Percentiles rank a stretch among this genome's conserved stretches.
These are phyloP conservation scores for Calonectria montana DNA, from an alignment of 2,329 filamentous ascomycete species.

Conservation along the genomic window DNA sequence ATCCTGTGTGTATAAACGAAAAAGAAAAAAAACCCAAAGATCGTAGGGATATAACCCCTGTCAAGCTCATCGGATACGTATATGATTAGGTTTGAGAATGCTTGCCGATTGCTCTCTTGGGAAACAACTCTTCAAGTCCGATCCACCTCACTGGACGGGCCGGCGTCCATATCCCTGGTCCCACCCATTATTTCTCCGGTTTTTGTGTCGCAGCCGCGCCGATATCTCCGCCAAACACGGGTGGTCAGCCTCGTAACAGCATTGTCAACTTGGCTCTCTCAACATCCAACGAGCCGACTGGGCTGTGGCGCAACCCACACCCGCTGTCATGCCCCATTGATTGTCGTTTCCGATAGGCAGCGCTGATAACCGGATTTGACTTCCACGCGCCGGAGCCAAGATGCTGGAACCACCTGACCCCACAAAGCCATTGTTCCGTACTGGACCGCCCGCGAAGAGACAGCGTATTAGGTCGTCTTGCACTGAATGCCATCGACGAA, in stretches of 20 bases:
- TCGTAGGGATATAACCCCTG: background rate
- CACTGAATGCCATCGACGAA: constrained; percentile 72
- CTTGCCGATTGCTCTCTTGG: background rate
- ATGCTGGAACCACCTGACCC: background rate
- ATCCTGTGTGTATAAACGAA: background rate
- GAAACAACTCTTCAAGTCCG: background rate
- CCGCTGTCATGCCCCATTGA: background rate
- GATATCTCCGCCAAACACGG: constrained; percentile 13
- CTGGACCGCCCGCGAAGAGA: constrained; percentile 63
- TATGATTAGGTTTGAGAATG: background rate
- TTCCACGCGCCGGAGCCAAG: background rate
- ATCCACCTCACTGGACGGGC: background rate
- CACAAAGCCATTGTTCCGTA: background rate
- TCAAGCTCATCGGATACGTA: background rate
- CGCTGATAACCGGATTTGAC: constrained; percentile 18
- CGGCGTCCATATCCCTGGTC: constrained; percentile 8
- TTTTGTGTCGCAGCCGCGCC: background rate
- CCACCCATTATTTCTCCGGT: constrained; percentile 20
- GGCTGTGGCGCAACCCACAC: background rate
- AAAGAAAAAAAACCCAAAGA: too few species aligned
- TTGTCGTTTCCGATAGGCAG: background rate
- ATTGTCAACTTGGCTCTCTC: constrained; percentile 7
- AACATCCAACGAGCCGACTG: background rate
- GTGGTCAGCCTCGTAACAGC: constrained; percentile 1
- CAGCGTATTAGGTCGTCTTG: constrained; percentile 72